Percentiles rank a stretch among this genome's conserved stretches.
Conservation (phyloP, 108 stramenopile genomes). For the Discostella stelligeroides region DNA sequence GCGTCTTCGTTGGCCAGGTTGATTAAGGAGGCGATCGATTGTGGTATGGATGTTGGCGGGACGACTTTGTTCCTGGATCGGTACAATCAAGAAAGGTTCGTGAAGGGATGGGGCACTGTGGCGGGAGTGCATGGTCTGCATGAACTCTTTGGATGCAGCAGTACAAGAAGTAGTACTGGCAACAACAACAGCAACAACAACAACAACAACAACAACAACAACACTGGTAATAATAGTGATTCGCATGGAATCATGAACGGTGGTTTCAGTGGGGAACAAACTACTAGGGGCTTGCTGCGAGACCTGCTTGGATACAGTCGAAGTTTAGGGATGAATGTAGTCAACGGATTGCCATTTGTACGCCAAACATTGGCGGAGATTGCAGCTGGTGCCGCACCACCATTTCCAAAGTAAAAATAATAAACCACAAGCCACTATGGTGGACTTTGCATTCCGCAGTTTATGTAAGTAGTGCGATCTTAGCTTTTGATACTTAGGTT, state of each 20-base stretch:
- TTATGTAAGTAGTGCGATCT: too few relatives aligned
- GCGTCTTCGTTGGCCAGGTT: slow-evolving; percentile 58
- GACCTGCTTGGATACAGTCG: slow-evolving; percentile 57
- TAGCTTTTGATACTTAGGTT: too few relatives aligned
- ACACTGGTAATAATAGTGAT: neutral
- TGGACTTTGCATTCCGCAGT: too few relatives aligned
- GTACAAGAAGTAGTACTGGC: too few relatives aligned
- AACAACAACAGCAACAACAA: too few relatives aligned
- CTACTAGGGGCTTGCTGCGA: slow-evolving; percentile 22
- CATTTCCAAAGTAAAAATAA: too few relatives aligned
- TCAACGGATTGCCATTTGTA: slow-evolving; percentile 67
- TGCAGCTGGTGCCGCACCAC: slow-evolving; percentile 55
- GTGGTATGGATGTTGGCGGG: slow-evolving; percentile 74
- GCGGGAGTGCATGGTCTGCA: slow-evolving; percentile 81
- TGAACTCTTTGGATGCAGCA: slow-evolving; percentile 59
- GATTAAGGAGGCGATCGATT: slow-evolving; percentile 60
- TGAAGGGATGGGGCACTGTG: slow-evolving; percentile 40
- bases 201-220: too few relatives aligned
- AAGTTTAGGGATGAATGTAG: slow-evolving; percentile 82
- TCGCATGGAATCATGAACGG: slow-evolving; percentile 3
- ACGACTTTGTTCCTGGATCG: slow-evolving; percentile 55
- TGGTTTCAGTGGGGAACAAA: neutral
- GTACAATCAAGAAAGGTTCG: slow-evolving; percentile 65
- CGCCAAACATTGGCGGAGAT: slow-evolving; percentile 67
- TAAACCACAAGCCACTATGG: too few relatives aligned